Base-by-base conservation (phyloP, 129 eudicot genomes). In the Artemisia annua region DNA sequence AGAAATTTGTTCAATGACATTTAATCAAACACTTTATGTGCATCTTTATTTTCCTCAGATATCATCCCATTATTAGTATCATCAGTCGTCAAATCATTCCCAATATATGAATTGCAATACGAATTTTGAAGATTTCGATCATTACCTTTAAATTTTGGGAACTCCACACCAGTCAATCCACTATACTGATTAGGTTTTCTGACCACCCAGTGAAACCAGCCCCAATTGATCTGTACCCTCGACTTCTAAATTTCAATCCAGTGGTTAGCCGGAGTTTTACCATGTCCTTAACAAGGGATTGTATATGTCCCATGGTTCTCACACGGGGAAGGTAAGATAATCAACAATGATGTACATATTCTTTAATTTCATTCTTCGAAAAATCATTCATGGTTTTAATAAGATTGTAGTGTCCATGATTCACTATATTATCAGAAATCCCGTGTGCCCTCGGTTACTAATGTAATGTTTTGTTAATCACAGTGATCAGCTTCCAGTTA, bases 241-340 rank as follows among this genome's bases (percentile, higher is more conserved):
- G 96, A 28, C 97, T 95, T 79, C 94, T 95, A 14, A 90, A 90
- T 80, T 95, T 95, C 77, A 95, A 90, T 86, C 97, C 99, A 12
- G 99, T 95, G 39, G 97, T 95, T 75, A 95, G 94, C 76, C 87
- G 97, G 75, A 95, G 99, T 80, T 95, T 95, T 71, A 88, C 93
- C 50, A 95, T 95, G 97, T 95, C 99, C 67, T 85, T 95, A 81
- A 95, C 99, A 46, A 88, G 99, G 86, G 96, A 95, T 80, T 95
- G 99, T 83, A 95, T 95, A 72, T 95, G 99, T 73, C 99, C 99
- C 43, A 95, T 95, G 99, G 97, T 95, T 83, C 91, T 95, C 64
- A 66, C 97, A 69, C 91, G 99, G 20, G 99, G 99, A 78, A 95
- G 99, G 99, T 95, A 83, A 82, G 65, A 35, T 39, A 5, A 2